phyloP scores from a whole-genome alignment of 305 asterid species.

The Caryopteris hybrid region DNA sequence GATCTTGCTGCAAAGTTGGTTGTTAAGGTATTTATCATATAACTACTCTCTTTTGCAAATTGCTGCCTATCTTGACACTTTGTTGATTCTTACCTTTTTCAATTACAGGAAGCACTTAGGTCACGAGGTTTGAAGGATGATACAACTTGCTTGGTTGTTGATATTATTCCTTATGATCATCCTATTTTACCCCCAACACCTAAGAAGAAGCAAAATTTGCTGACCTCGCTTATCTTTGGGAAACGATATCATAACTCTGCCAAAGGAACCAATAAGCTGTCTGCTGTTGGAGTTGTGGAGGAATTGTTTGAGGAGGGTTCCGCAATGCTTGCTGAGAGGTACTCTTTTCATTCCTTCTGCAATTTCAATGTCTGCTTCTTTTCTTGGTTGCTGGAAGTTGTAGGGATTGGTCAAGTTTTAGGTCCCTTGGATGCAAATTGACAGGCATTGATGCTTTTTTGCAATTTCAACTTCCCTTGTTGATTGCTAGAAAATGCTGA shows the following conservation, averaged over 20 bases:
- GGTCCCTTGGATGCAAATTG: too few relatives aligned
- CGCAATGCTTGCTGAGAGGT: constrained; percentile 99
- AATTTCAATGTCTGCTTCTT: not conserved
- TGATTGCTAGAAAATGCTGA: not conserved
- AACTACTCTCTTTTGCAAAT: not conserved
- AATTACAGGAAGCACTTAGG: constrained; percentile 86
- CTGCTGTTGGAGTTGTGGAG: constrained; percentile 92
- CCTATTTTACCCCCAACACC: constrained; percentile 67
- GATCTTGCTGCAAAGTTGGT: constrained; percentile 97
- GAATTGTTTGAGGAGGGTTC: constrained; percentile 99
- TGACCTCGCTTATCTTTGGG: constrained; percentile 61
- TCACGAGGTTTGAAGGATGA: constrained; percentile 97
- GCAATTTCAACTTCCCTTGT: not conserved
- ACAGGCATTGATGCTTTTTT: not conserved
- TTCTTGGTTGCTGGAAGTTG: not conserved
- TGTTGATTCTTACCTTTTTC: constrained; percentile 9
- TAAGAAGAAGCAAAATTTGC: constrained; percentile 63
- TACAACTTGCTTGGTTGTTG: constrained; percentile 98
- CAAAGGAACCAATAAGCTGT: constrained; percentile 65
- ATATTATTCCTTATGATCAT: constrained; percentile 87
- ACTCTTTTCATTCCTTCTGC: constrained; percentile 11
- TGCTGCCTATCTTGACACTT: not conserved
- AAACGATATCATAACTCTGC: constrained; percentile 47
- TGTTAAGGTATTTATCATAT: constrained; percentile 75
- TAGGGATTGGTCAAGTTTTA: not conserved